These are phyloP conservation scores for Colletotrichum tofieldiae DNA, from an alignment of 2,329 filamentous ascomycete genomes.

Conservation along the genomic window DNA sequence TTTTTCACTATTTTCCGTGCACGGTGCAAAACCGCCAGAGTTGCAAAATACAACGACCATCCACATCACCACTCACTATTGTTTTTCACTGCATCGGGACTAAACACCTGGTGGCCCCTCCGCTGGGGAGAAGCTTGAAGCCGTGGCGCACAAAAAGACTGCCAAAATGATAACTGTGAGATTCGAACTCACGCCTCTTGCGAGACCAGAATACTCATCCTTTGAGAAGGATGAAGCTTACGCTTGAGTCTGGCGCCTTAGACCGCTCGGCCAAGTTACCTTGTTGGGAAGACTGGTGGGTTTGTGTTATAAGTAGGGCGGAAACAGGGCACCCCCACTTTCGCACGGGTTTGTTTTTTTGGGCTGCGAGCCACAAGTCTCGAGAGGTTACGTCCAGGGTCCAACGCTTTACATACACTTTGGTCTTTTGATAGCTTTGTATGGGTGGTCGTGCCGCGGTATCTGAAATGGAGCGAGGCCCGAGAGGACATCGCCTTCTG, in stretches of 20 bases:
- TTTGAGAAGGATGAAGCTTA: slow-evolving; percentile 7
- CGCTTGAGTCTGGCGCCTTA: slow-evolving; percentile 30
- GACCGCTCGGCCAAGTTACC: slow-evolving; percentile 31
- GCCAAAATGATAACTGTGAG: slow-evolving; percentile 26
- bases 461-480: background rate
- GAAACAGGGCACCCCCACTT: background rate
- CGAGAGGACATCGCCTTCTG: background rate
- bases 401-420: no score
- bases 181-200: slow-evolving; percentile 32
- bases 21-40: background rate
- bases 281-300: fast-evolving
- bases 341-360: background rate
- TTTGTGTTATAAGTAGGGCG: background rate
- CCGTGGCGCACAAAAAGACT: background rate
- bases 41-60: background rate
- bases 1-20: background rate
- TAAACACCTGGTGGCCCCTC: no score
- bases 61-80: background rate
- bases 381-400: no score
- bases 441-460: background rate
- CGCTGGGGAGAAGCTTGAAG: background rate
- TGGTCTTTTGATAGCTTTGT: background rate
- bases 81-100: no score
- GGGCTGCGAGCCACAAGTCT: no score
- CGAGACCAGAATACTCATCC: slow-evolving; percentile 26